These are phyloP conservation scores for Porcisia deanei DNA, from an alignment of 208 protist species.

Conservation along the genomic window DNA sequence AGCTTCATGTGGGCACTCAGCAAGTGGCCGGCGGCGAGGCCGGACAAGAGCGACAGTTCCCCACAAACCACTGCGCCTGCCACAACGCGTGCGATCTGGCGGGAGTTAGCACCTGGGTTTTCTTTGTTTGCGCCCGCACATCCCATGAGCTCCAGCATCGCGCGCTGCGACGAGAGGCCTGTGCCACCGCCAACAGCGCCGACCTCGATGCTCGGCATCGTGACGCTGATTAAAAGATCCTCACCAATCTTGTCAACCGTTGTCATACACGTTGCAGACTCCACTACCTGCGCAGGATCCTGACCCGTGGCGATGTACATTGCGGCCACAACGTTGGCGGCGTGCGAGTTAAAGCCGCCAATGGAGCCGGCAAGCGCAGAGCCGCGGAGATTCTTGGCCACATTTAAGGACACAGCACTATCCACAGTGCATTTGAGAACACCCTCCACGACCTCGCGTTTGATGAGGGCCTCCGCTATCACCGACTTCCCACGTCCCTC, in stretches of 20 bases:
- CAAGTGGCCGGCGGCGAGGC: conserved; percentile 89
- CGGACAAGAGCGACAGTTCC: conserved; percentile 97
- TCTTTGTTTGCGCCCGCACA: conserved; percentile 84
- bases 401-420: conserved; percentile 92
- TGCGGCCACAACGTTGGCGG: conserved; percentile 98
- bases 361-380: conserved; percentile 97
- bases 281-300: conserved; percentile 98
- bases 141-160: conserved; percentile 94
- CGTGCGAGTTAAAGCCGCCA: conserved; percentile 98
- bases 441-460: conserved; percentile 84
- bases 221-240: conserved; percentile 95
- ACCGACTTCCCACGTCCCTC: conserved; percentile 97
- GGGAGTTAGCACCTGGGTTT: conserved; percentile 90
- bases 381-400: conserved; percentile 97
- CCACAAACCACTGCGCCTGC: conserved; percentile 95
- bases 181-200: conserved; percentile 98
- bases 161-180: conserved; percentile 90
- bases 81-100: conserved; percentile 92
- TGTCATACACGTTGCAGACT: conserved; percentile 97
- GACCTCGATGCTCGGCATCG: conserved; percentile 99
- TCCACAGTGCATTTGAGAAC: conserved; percentile 96
- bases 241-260: conserved; percentile 91
- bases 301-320: conserved; percentile 98
- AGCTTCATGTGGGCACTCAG: conserved; percentile 93
- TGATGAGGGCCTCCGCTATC: conserved; percentile 94